Evolutionary conservation across 768 basidiomycete genomes (phyloP).

Genomic region (Fistulinella prunicolor): DNA sequence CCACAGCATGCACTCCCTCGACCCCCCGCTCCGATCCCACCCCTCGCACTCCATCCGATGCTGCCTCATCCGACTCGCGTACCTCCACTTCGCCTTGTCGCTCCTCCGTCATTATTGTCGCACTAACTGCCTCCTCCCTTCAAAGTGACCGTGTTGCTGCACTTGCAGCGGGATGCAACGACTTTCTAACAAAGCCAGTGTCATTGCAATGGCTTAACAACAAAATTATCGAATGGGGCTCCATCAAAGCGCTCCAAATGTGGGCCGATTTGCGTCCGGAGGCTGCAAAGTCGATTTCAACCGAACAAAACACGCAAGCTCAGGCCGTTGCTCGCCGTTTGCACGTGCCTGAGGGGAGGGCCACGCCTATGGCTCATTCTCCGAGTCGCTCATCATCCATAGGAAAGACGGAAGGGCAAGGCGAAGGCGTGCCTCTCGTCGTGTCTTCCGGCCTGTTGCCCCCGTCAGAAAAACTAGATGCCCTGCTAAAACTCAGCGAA

Average conservation of each 20-base stretch:
- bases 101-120: slow-evolving; percentile 97
- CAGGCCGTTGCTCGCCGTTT: slow-evolving; percentile 45
- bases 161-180: slow-evolving; percentile 98
- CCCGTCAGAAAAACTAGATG: slow-evolving; percentile 24
- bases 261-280: slow-evolving; percentile 82
- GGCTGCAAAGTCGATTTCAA: slow-evolving; percentile 43
- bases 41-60: slow-evolving; percentile 51
- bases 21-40: slow-evolving; percentile 59
- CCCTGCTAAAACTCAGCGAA: slow-evolving; percentile 22
- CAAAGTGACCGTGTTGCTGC: slow-evolving; percentile 94
- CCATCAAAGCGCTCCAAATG: slow-evolving; percentile 92
- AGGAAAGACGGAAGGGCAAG: slow-evolving; percentile 21
- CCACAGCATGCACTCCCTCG: slow-evolving; percentile 61
- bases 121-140: slow-evolving; percentile 95
- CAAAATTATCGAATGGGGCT: slow-evolving; percentile 99
- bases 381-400: slow-evolving; percentile 40
- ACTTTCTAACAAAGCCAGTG: slow-evolving; percentile 97
- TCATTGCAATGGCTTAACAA: slow-evolving; percentile 93
- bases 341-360: slow-evolving; percentile 48
- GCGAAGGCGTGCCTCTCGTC: slow-evolving; percentile 17
- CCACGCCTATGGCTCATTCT: slow-evolving; percentile 33
- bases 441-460: slow-evolving; percentile 17
- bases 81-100: slow-evolving; percentile 64
- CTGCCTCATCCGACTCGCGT: slow-evolving; percentile 45
- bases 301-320: slow-evolving; percentile 47